These are phyloP conservation scores for Daldinia loculata DNA, from an alignment of 495 filamentous ascomycete species.

Conservation along the genomic window DNA sequence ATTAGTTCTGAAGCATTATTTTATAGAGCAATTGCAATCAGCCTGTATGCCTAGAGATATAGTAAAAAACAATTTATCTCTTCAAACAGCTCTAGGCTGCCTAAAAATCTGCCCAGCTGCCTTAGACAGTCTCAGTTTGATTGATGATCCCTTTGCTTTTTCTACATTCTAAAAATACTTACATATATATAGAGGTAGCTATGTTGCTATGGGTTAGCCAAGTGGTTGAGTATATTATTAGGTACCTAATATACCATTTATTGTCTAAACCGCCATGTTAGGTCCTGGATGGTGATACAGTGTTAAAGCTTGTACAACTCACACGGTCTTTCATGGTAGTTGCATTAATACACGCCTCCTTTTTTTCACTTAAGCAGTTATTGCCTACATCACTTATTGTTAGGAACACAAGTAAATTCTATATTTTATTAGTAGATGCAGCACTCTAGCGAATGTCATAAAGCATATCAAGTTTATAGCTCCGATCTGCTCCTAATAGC, in stretches of 20 bases:
- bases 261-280: too few relatives aligned
- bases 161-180: neutral
- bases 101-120: too few relatives aligned
- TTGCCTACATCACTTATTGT: too few relatives aligned
- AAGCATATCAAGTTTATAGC: conserved; percentile 10
- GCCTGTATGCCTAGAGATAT: neutral
- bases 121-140: too few relatives aligned
- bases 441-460: neutral
- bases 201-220: too few relatives aligned
- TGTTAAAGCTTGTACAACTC: neutral
- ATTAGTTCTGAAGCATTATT: neutral
- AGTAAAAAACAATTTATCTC: too few relatives aligned
- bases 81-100: too few relatives aligned
- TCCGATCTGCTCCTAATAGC: conserved; percentile 28
- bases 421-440: neutral
- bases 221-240: too few relatives aligned
- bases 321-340: neutral
- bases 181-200: too few relatives aligned
- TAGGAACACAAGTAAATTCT: too few relatives aligned
- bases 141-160: neutral
- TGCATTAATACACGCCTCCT: neutral
- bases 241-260: too few relatives aligned
- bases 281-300: neutral
- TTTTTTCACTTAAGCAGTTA: too few relatives aligned
- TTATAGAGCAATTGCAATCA: neutral